Evolutionary conservation across 2,329 filamentous ascomycete species (phyloP), one percentile per base, ranked within the genome.

Genomic region (Colletotrichum ledebouriae): DNA sequence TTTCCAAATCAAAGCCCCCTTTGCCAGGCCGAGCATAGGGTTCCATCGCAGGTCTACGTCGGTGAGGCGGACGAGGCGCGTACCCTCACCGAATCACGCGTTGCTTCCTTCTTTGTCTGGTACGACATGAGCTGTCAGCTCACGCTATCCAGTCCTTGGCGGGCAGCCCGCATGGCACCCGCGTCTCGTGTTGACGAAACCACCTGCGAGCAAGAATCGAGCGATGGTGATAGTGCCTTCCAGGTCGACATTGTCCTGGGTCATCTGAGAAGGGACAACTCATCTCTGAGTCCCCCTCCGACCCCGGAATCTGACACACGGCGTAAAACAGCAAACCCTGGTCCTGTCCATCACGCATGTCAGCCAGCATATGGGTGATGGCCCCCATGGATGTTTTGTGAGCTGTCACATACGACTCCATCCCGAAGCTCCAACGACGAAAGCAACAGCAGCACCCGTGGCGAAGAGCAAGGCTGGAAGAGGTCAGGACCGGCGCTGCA

Each of bases 121-220:
- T 69, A 25, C 57, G 20, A 67, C 63, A n/a, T 46, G 67, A 69
- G 47, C 61, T 68, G 55, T 68, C 67, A 58, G 37, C 42, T 67
- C 63, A 61, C 25, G 52, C 39, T 61, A 52, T 7, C 33, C 61
- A 50, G 33, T 20, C 20, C 37, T 58, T 41, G 61, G 55, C 44
- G 55, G 20, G n/a, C 20, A 69, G 44, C 63, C 56, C 49, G 63
- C 66, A 62, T 61, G 49, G 52, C 58, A 44, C 62, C 63, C 57
- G 52, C 57, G 67, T 69, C 67, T 69, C 63, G 63, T 67, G 67
- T 69, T 25, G 57, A 53, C 49, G 33, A 67, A 60, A 57, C 22
- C 20, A 33, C n/a, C 33, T 20, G 20, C 29, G 4, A 25, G 49
- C 12, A 15, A 67, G 39, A 47, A 10, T 42, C 29, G 29, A 59